Percentiles rank a stretch among this genome's conserved stretches.
phyloP scores from a whole-genome alignment of 1,284 basidiomycete species.

The Macrocystidia cucumis region DNA sequence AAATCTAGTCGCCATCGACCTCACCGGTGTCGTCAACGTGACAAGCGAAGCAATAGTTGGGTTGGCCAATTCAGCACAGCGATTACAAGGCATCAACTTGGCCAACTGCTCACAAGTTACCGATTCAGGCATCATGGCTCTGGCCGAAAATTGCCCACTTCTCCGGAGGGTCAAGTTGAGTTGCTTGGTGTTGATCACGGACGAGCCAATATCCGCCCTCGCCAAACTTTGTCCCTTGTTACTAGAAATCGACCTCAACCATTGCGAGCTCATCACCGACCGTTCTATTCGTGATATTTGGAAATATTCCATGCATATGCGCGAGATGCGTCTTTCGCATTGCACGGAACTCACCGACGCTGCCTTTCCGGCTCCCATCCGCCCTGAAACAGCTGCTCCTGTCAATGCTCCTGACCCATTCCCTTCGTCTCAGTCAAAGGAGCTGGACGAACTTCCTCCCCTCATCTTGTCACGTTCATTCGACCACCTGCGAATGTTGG shows the following conservation, averaged over 20 bases:
- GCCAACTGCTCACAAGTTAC: conserved; percentile 80
- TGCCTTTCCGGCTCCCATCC: conserved; percentile 75
- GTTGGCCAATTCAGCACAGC: conserved; percentile 65
- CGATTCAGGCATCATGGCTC: conserved; percentile 68
- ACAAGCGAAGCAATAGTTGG: conserved; percentile 67
- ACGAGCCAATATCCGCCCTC: conserved; percentile 73
- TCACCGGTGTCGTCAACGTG: conserved; percentile 68
- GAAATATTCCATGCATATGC: conserved; percentile 73
- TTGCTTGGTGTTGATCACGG: conserved; percentile 72
- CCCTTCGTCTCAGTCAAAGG: conserved; percentile 22
- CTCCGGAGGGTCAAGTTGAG: conserved; percentile 88
- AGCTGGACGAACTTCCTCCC: conserved; percentile 46
- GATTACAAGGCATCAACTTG: conserved; percentile 91
- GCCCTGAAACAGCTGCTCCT: conserved; percentile 22
- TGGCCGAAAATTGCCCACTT: conserved; percentile 70
- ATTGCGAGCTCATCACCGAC: conserved; percentile 78
- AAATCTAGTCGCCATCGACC: conserved; percentile 84
- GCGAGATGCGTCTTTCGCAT: conserved; percentile 85
- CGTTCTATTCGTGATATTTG: conserved; percentile 79
- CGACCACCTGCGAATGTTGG: conserved; percentile 83
- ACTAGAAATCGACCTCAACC: conserved; percentile 90
- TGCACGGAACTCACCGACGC: conserved; percentile 77
- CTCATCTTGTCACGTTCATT: conserved; percentile 54
- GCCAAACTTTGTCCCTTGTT: conserved; percentile 82
- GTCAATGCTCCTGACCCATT: conserved; percentile 38